phyloP scores from a whole-genome alignment of 768 basidiomycete species.

The Tricholoma sp. region DNA sequence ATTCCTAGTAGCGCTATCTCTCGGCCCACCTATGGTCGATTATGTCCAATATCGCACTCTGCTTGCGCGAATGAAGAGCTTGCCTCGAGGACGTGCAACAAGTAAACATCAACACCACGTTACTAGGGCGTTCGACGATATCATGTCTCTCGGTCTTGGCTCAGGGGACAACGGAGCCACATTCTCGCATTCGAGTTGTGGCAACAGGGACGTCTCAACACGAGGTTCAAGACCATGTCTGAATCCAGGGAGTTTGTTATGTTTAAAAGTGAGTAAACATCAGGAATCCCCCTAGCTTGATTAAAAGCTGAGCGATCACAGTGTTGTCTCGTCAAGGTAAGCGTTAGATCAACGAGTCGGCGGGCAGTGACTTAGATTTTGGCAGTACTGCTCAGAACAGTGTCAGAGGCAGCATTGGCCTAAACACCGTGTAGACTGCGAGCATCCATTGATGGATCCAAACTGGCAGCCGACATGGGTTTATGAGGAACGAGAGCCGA shows the following conservation, averaged over 20 bases:
- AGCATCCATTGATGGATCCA: conserved; percentile 19
- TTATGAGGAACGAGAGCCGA: background rate
- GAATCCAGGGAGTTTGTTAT: conserved; percentile 15
- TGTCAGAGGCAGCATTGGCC: conserved; percentile 27
- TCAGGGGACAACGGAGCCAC: conserved; percentile 19
- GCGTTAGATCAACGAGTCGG: background rate
- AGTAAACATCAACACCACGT: background rate
- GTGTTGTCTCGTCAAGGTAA: conserved; percentile 13
- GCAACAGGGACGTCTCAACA: conserved; percentile 11
- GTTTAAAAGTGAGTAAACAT: conserved; percentile 21
- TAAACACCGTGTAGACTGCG: conserved; percentile 23
- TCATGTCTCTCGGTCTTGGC: conserved; percentile 23
- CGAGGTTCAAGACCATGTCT: conserved; percentile 2
- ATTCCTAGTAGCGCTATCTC: background rate
- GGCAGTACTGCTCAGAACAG: conserved; percentile 14
- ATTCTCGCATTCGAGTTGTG: conserved; percentile 20
- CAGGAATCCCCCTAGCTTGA: background rate
- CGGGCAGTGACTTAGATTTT: background rate
- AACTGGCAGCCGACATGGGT: conserved; percentile 28
- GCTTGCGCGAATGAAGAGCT: background rate
- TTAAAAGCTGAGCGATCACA: background rate
- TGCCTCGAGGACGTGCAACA: background rate
- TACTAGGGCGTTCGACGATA: conserved; percentile 10
- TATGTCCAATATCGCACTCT: background rate
- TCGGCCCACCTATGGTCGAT: background rate